Evolutionary conservation across 352 stramenopile species (phyloP).

Genomic region (Peronosclerospora sorghi): DNA sequence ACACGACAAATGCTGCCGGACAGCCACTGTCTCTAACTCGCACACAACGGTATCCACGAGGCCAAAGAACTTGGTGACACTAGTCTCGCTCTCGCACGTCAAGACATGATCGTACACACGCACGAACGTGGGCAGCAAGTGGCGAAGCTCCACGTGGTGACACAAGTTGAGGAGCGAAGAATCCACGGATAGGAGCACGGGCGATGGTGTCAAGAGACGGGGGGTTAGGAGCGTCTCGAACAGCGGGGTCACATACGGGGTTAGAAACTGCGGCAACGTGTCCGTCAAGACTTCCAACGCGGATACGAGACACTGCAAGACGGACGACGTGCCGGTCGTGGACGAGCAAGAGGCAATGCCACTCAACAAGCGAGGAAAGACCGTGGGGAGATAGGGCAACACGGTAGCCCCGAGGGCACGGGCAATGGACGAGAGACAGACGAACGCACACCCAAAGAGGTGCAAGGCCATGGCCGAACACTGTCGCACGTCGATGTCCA

Average conservation of each 20-base stretch:
- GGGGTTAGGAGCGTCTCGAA: slow-evolving; percentile 52
- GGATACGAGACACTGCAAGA: slow-evolving; percentile 65
- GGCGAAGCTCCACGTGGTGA: slow-evolving; percentile 62
- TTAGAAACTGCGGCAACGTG: slow-evolving; percentile 76
- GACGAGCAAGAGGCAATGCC: slow-evolving; percentile 45
- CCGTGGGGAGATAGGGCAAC: slow-evolving; percentile 73
- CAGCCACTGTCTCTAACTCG: slow-evolving; percentile 29
- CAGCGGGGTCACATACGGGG: slow-evolving; percentile 57
- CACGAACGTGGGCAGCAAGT: slow-evolving; percentile 61
- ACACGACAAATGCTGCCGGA: slow-evolving; percentile 58
- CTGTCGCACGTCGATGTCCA: slow-evolving; percentile 39
- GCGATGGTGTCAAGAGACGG: slow-evolving; percentile 25
- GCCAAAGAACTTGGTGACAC: slow-evolving; percentile 56
- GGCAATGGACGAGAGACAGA: slow-evolving; percentile 71
- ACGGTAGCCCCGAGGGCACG: slow-evolving; percentile 55
- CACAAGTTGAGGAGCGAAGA: slow-evolving; percentile 52
- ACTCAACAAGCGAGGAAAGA: slow-evolving; percentile 68
- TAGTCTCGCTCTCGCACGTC: slow-evolving; percentile 31
- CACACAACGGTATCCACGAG: slow-evolving; percentile 58
- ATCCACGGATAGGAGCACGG: slow-evolving; percentile 50
- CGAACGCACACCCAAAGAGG: slow-evolving; percentile 71
- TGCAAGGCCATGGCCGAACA: slow-evolving; percentile 47
- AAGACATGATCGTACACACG: slow-evolving; percentile 59
- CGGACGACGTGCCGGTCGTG: slow-evolving; percentile 25
- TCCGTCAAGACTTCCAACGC: slow-evolving; percentile 74